phyloP scores from a whole-genome alignment of 2,329 filamentous ascomycete species.

The Scleromitrula shiraiana region DNA sequence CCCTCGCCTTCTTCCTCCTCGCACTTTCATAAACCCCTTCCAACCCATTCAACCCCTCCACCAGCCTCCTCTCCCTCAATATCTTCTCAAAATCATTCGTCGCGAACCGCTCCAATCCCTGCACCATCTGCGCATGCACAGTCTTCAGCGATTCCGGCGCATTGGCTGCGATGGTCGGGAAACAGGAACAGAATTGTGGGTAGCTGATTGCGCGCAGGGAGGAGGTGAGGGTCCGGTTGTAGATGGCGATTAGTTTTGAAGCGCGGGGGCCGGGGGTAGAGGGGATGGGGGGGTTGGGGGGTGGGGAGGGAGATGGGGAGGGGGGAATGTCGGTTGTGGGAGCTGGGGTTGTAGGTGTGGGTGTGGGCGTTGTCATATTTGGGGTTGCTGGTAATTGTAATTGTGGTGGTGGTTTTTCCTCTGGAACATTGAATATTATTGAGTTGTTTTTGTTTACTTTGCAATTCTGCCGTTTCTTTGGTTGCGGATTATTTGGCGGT shows the following conservation, averaged over 20 bases:
- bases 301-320: constrained; percentile 16
- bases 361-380: neutral
- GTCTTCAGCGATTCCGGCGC: constrained; percentile 44
- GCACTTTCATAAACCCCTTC: constrained; percentile 49
- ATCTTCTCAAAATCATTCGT: constrained; percentile 52
- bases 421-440: too few species aligned
- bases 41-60: constrained; percentile 50
- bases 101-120: constrained; percentile 45
- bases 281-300: constrained; percentile 16
- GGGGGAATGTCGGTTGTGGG: neutral
- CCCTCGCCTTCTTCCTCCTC: constrained; percentile 14
- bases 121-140: constrained; percentile 52
- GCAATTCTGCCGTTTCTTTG: too few species aligned
- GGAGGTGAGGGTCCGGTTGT: constrained; percentile 42
- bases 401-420: neutral
- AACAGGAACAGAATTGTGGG: constrained; percentile 52
- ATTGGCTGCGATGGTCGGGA: constrained; percentile 47
- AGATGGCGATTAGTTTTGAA: constrained; percentile 44
- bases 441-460: neutral
- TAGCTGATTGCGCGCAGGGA: constrained; percentile 49
- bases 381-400: neutral
- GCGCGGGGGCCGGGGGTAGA: constrained; percentile 49
- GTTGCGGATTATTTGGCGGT: neutral
- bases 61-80: constrained; percentile 42
- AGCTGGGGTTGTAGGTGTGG: neutral